A percentile compares a stretch with the other conserved stretches of the same genome.
These are phyloP conservation scores for Boletus rubescentipes DNA, from an alignment of 768 basidiomycete genomes.

Conservation along the genomic window DNA sequence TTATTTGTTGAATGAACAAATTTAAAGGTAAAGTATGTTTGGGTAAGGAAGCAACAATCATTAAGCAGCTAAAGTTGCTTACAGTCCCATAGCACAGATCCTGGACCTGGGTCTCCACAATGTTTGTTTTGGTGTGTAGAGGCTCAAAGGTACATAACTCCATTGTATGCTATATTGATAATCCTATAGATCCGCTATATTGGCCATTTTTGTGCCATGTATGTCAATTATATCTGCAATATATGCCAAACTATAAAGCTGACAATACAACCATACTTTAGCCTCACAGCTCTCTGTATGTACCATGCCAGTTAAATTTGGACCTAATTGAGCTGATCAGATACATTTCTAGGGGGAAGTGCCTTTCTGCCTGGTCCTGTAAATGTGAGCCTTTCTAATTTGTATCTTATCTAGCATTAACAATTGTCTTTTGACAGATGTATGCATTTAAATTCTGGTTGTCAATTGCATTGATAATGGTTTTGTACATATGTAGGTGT, in stretches of 20 bases:
- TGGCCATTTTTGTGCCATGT: background rate
- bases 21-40: constrained; percentile 2
- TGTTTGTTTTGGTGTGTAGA: background rate
- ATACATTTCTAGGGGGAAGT: background rate
- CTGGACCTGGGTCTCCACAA: background rate
- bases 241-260: background rate
- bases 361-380: background rate
- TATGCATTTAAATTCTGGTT: background rate
- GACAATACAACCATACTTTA: background rate
- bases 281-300: background rate
- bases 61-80: background rate
- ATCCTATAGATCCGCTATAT: too few relatives aligned
- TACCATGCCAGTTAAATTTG: background rate
- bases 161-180: too few relatives aligned
- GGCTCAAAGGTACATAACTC: too few relatives aligned
- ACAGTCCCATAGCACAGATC: background rate
- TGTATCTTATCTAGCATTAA: too few relatives aligned
- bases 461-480: too few relatives aligned
- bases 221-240: background rate
- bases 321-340: background rate
- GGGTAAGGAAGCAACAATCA: background rate
- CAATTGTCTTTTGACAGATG: background rate
- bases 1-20: background rate
- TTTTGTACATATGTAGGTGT: background rate
- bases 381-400: background rate